Conservation (phyloP, 148 eudicot species). For the Rhododendron simsii region DNA sequence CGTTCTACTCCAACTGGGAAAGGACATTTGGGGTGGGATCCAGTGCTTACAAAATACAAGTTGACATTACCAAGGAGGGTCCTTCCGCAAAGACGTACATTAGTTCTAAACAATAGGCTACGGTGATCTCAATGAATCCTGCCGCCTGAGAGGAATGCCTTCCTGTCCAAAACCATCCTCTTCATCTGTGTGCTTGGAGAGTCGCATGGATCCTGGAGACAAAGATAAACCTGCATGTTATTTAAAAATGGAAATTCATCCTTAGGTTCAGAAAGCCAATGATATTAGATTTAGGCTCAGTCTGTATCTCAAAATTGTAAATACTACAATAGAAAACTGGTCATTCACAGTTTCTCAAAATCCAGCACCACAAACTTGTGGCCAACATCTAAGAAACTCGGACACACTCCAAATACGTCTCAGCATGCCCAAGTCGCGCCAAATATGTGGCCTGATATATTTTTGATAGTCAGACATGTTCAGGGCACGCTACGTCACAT, state of each 20-base stretch:
- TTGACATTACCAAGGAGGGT: not conserved
- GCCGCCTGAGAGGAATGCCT: constrained; percentile 75
- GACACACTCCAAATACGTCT: not conserved
- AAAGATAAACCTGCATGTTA: constrained; percentile 31
- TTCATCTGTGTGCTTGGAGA: constrained; percentile 48
- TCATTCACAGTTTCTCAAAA: not conserved
- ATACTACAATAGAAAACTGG: not conserved
- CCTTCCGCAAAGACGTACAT: not conserved
- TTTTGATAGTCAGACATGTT: not conserved
- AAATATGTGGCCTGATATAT: not conserved
- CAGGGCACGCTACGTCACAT: not conserved
- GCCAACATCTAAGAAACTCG: not conserved
- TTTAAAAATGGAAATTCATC: not conserved
- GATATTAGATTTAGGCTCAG: not conserved
- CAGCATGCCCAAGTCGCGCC: not conserved
- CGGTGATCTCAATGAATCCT: constrained; percentile 46
- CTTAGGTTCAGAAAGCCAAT: not conserved
- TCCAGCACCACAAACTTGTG: not conserved
- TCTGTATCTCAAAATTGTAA: not conserved
- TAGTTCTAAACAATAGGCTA: constrained; percentile 7
- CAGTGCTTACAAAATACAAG: constrained; percentile 15
- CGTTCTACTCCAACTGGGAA: not conserved
- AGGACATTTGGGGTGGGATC: not conserved
- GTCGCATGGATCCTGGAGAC: constrained; percentile 38
- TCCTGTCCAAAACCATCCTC: constrained; percentile 64